Evolutionary conservation across 768 basidiomycete genomes (phyloP).

Genomic region (Boletus pseudo-olivaceus): DNA sequence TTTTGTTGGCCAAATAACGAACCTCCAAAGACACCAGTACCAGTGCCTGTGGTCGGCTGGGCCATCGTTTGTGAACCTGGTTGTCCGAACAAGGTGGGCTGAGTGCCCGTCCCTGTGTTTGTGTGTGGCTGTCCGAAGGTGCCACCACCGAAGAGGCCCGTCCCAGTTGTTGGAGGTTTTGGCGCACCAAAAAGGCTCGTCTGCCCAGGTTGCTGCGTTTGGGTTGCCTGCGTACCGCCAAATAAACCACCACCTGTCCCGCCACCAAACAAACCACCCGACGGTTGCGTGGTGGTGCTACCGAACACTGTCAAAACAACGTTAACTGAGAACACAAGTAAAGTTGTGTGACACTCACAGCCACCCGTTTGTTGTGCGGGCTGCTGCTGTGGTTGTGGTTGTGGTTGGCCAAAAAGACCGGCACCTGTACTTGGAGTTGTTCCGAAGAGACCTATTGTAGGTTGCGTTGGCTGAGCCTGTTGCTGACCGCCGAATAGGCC

Average conservation of each 20-base stretch:
- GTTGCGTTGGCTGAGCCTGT: slow-evolving; percentile 23
- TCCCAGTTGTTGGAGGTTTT: slow-evolving; percentile 33
- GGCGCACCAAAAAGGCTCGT: slow-evolving; percentile 27
- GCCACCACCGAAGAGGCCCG: slow-evolving; percentile 50
- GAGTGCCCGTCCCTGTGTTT: slow-evolving; percentile 27
- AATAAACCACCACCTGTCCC: slow-evolving; percentile 34
- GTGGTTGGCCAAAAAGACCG: slow-evolving; percentile 33
- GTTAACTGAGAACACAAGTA: slow-evolving; percentile 7
- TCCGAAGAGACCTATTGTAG: slow-evolving; percentile 31
- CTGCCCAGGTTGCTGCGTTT: slow-evolving; percentile 36
- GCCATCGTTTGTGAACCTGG: slow-evolving; percentile 41
- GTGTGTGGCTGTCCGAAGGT: slow-evolving; percentile 42
- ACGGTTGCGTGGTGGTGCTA: slow-evolving; percentile 27
- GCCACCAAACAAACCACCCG: slow-evolving; percentile 38
- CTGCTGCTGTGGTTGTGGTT: slow-evolving; percentile 35
- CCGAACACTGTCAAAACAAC: slow-evolving; percentile 34
- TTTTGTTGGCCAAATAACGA: slow-evolving; percentile 50
- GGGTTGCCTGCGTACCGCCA: slow-evolving; percentile 33
- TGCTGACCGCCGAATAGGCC: slow-evolving; percentile 28
- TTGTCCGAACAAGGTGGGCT: slow-evolving; percentile 48
- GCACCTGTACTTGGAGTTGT: slow-evolving; percentile 16
- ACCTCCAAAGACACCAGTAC: slow-evolving; percentile 35
- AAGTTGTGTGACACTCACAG: slow-evolving; percentile 25
- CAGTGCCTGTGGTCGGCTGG: slow-evolving; percentile 35
- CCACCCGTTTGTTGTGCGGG: slow-evolving; percentile 38